Evolutionary conservation across 768 basidiomycete species (phyloP), one percentile per base, ranked within the genome.

Genomic region (Tylopilus vinaceipallidus): DNA sequence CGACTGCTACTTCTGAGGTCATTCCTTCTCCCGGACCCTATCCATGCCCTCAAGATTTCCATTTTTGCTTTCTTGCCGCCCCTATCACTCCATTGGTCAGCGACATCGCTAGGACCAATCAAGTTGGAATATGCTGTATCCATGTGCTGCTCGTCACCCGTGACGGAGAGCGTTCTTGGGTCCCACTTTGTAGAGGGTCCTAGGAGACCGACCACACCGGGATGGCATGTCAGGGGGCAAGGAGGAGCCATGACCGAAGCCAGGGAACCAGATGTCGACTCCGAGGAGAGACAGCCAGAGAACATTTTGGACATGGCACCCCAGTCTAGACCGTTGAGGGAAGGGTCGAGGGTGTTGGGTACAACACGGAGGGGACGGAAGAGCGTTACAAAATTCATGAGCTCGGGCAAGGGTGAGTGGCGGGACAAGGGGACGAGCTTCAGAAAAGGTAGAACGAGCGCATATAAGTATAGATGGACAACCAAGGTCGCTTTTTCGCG

Each of bases 381-480:
- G 16, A 95, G 76, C 0, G 77, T 71, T 22, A 97, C 91, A 45
- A 99, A 86, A 2, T 73, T 69, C 52, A 84, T 82, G 1, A 99
- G 78, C 62, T 98, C 95, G 0, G 90, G 88, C 5, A 97, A 78
- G 0, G 88, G 77, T 0, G 93, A 95, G 62, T 98, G 95, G 2
- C 95, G 82, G 9, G 83, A 82, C 6, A 98, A 75, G 1, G 92
- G 92, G 7, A 88, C 84, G 9, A 91, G 78, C 91, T 95, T 45
- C 14, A 23, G 10, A 23, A 2, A 10, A 6, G 19, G 14, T 12
- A 17, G 45, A 13, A 27, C 1, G 14, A 35, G 50, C 16, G 30
- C 17, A 48, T 26, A 20, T 17, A 16, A 19, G 46, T n/a, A 53
- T n/a, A n/a, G n/a, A 39, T 24, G 33, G 48, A 35, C 2, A 32